Evolutionary conservation across 2,329 filamentous ascomycete species (phyloP), one percentile per base, ranked within the genome.

Genomic region (Metarhizium robertsii): DNA sequence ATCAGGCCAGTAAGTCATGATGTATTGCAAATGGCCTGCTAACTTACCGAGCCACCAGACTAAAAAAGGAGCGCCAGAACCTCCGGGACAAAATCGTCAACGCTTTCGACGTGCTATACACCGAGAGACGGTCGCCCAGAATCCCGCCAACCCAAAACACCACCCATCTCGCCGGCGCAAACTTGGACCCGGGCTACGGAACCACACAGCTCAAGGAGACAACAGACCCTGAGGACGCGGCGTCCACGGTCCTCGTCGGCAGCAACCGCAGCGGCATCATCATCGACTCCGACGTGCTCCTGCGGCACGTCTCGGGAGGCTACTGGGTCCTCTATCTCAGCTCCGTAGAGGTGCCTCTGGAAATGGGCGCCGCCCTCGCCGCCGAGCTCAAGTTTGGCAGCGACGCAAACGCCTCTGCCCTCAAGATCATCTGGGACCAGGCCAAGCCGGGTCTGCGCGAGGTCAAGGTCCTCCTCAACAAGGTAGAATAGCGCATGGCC

Each of bases 121-220:
- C 74, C 0, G 50, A 68, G 10, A 65, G 67, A 6, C 69, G 73
- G 0, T 42, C 65, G 1, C 67, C 69, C 6, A 64, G 70, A 0
- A 49, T 73, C 25, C 71, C 71, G 7, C 66, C 64, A 11, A 67
- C 73, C 0, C 59, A 77, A 3, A 59, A 62, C 8, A 61, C 61
- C 46, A 72, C 72, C 57, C 54, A 59, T 0, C 56, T 67, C 10
- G 61, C 63, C 1, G 77, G 77, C 2, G 73, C 66, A 1, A 80
- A 78, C 57, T 69, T 62, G 55, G 68, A 79, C 53, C 68, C 71
- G 2, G 75, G 69, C 3, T 79, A 77, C 63, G 65, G 64, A 8
- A 50, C 40, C 1, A 48, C 68, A 7, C 46, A 56, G 0, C 53
- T 69, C 6, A 50, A 53, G 3, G 58, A 57, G 25, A 53, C 60